These are phyloP conservation scores for Adenanthera pavonina DNA, from an alignment of 306 rosid species.

Conservation along the genomic window DNA sequence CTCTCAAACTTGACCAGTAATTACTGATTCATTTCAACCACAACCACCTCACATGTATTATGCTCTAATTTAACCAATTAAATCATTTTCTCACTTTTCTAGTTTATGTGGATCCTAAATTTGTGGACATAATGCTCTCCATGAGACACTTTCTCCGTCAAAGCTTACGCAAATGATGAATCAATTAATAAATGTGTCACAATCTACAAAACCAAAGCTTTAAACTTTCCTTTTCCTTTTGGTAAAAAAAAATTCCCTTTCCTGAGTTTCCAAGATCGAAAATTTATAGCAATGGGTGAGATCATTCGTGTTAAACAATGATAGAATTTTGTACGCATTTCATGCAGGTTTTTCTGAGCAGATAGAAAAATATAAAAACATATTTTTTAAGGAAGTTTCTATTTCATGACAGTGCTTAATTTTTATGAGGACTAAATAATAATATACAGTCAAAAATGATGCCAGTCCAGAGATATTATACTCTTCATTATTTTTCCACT, in stretches of 20 bases:
- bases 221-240: not conserved
- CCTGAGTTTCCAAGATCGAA: not conserved
- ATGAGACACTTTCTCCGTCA: not conserved
- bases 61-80: not conserved
- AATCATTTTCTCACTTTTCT: not conserved
- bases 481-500: constrained; percentile 51
- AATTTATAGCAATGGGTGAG: not conserved
- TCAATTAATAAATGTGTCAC: not conserved
- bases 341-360: constrained; percentile 32
- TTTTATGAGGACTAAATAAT: not conserved
- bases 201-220: not conserved
- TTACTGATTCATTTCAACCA: not conserved
- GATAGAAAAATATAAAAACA: not conserved
- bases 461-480: constrained; percentile 57
- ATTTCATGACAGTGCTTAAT: not conserved
- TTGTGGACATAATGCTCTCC: constrained; percentile 9
- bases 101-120: not conserved
- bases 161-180: constrained; percentile 22
- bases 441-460: constrained; percentile 28
- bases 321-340: constrained; percentile 18
- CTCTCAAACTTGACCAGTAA: no score
- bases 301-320: not conserved
- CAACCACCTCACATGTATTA: not conserved
- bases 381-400: not conserved
- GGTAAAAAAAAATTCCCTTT: no score